These are phyloP conservation scores for Oenanthe javanica DNA, from an alignment of 140 eudicot species.

Conservation along the genomic window DNA sequence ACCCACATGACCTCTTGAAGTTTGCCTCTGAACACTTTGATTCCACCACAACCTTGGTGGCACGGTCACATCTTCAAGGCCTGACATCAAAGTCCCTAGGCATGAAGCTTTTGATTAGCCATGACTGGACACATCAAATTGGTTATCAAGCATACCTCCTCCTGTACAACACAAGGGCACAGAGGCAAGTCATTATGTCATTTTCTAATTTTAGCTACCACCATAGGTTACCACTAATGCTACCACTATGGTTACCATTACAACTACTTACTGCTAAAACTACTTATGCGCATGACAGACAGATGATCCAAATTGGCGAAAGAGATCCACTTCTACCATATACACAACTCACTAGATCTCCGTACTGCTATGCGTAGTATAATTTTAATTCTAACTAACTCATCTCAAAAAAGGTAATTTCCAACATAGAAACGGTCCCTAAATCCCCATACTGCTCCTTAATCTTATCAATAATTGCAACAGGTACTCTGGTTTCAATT, in stretches of 20 bases:
- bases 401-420: not conserved
- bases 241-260: not conserved
- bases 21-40: not conserved
- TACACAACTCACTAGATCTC: constrained; percentile 20
- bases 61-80: constrained; percentile 1
- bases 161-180: constrained; percentile 80
- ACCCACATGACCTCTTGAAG: not conserved
- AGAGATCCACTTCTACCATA: constrained; percentile 36
- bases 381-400: not conserved
- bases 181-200: constrained; percentile 74
- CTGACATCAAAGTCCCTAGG: constrained; percentile 25
- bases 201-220: constrained; percentile 50
- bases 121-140: constrained; percentile 23
- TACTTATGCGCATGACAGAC: constrained; percentile 1
- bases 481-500: not conserved
- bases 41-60: not conserved
- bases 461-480: constrained; percentile 1
- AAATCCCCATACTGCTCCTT: constrained; percentile 31
- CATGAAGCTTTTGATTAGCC: constrained; percentile 23
- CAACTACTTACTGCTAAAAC: not conserved
- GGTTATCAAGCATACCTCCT: constrained; percentile 35
- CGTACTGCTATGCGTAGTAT: constrained; percentile 13
- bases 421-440: not conserved
- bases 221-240: constrained; percentile 13
- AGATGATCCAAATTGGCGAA: constrained; percentile 33